Conservation (phyloP, 2,329 filamentous ascomycete species). For the Xylariales sp. region DNA sequence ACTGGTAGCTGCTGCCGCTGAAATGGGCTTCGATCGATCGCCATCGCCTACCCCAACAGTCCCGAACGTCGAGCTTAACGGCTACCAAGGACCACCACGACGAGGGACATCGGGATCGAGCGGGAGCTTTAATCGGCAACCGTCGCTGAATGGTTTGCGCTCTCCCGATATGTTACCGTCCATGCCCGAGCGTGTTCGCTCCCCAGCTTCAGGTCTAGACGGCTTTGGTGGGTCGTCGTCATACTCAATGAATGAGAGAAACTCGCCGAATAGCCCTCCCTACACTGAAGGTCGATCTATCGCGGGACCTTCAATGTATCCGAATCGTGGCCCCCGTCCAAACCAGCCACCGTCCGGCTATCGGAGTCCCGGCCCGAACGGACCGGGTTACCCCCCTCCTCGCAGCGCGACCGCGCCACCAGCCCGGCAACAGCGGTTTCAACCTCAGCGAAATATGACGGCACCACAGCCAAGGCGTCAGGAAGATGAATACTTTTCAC, state of each 20-base stretch:
- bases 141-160: slow-evolving; percentile 44
- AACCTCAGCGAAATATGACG: slow-evolving; percentile 60
- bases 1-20: slow-evolving; percentile 68
- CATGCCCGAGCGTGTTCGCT: slow-evolving; percentile 51
- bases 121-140: slow-evolving; percentile 48
- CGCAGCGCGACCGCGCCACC: slow-evolving; percentile 57
- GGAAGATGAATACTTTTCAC: slow-evolving; percentile 47
- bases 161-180: slow-evolving; percentile 45
- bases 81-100: slow-evolving; percentile 50
- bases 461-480: slow-evolving; percentile 53
- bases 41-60: slow-evolving; percentile 54
- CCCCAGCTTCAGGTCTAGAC: slow-evolving; percentile 50
- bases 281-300: slow-evolving; percentile 49
- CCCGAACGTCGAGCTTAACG: slow-evolving; percentile 48
- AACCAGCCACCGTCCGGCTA: slow-evolving; percentile 50
- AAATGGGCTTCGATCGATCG: slow-evolving; percentile 66
- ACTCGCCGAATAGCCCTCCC: slow-evolving; percentile 33
- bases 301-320: slow-evolving; percentile 50
- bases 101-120: slow-evolving; percentile 54
- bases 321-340: slow-evolving; percentile 44
- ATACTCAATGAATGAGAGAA: slow-evolving; percentile 22
- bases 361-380: slow-evolving; percentile 40
- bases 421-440: slow-evolving; percentile 50
- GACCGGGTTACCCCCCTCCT: slow-evolving; percentile 46
- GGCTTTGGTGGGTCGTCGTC: slow-evolving; percentile 37